These are phyloP conservation scores for Blepharisma stoltei DNA, from an alignment of 73 alveolate genomes.

Conservation along the genomic window DNA sequence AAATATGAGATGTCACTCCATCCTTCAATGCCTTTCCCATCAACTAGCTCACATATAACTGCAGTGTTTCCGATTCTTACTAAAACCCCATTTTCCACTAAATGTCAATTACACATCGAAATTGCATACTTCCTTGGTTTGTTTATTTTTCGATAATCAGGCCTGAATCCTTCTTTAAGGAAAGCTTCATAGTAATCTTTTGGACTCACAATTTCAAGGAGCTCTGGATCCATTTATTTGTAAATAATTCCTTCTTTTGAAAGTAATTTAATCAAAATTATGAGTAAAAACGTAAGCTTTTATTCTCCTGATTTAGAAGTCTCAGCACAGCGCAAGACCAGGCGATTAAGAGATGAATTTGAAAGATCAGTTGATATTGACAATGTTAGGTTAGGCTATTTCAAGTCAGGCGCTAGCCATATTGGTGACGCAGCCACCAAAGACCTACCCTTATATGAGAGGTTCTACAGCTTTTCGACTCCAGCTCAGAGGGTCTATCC, in stretches of 20 bases:
- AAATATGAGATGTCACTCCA: not conserved
- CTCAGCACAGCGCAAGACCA: no score
- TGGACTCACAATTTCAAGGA: not conserved
- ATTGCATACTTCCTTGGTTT: not conserved
- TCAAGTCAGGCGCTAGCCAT: no score
- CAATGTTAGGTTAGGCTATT: no score
- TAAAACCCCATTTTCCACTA: not conserved
- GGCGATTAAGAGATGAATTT: no score
- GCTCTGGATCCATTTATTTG: slow-evolving; percentile 22
- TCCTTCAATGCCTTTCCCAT: slow-evolving; percentile 22
- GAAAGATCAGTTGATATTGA: no score
- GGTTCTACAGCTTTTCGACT: no score
- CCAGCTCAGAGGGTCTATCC: no score
- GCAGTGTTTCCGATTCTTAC: slow-evolving; percentile 18
- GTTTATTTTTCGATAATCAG: slow-evolving; percentile 3
- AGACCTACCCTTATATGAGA: no score
- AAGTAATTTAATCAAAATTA: no score
- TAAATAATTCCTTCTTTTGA: not conserved
- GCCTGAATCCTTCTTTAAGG: slow-evolving; percentile 13
- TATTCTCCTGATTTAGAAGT: no score
- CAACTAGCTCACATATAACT: not conserved
- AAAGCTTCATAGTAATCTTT: slow-evolving; percentile 16
- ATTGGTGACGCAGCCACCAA: no score
- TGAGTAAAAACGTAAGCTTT: no score
- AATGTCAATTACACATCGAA: not conserved